Percentiles rank a stretch among this genome's conserved stretches.
These are phyloP conservation scores for Lipomyces yamadae DNA, from an alignment of 805 yeast genomes.

Conservation along the genomic window DNA sequence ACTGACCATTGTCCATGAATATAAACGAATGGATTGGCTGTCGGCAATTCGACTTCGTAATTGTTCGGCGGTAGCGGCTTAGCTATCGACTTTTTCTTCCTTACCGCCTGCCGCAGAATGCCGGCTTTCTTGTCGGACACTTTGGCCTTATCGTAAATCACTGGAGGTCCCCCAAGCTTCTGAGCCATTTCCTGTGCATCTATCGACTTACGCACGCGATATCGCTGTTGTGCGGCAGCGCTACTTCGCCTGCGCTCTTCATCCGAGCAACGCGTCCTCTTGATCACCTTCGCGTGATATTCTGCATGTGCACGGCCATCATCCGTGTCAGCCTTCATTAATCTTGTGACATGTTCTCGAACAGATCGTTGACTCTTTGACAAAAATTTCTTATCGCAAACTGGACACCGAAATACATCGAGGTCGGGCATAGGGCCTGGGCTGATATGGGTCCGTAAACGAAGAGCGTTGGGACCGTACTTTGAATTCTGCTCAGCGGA, in stretches of 20 bases:
- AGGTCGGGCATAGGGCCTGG: conserved; percentile 10
- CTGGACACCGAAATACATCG: conserved; percentile 28
- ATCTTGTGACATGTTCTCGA: conserved; percentile 30
- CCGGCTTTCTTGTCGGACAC: conserved; percentile 29
- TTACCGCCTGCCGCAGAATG: conserved; percentile 21
- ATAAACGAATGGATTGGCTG: conserved; percentile 24
- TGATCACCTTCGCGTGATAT: conserved; percentile 23
- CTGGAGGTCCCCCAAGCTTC: conserved; percentile 26
- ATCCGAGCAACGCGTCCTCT: conserved; percentile 19
- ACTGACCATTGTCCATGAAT: conserved; percentile 20
- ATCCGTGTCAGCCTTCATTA: conserved; percentile 23
- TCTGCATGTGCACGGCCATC: conserved; percentile 29
- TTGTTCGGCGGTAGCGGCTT: conserved; percentile 20
- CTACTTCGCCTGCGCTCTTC: conserved; percentile 26
- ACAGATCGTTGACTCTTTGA: conserved; percentile 25
- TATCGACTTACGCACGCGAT: conserved; percentile 23
- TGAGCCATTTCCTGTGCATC: conserved; percentile 25
- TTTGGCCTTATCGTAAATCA: conserved; percentile 27
- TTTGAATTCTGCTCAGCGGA: neutral
- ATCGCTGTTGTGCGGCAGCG: conserved; percentile 32
- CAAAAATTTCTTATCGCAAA: conserved; percentile 32
- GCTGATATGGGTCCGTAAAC: neutral
- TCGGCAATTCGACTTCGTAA: conserved; percentile 4
- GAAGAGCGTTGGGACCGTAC: conserved; percentile 5
- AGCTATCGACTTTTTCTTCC: conserved; percentile 18